Base-by-base conservation (phyloP, 2,329 filamentous ascomycete genomes). In the Byssothecium circinans region DNA sequence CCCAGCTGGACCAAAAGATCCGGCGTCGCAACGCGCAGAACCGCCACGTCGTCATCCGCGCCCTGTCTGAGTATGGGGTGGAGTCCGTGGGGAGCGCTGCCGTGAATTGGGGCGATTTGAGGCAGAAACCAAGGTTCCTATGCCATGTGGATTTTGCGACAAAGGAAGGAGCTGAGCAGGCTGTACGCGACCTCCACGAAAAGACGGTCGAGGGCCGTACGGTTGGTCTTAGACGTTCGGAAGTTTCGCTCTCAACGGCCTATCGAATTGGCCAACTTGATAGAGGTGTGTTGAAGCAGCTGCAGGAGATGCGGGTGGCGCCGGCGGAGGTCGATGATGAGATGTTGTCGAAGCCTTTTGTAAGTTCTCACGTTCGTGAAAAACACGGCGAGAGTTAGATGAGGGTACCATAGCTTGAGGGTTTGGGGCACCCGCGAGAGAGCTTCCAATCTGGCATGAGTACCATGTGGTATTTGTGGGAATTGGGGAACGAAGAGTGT, bases 81-180 rank as follows among this genome's bases (percentile, higher is more conserved):
- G 60, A 62, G 19, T 18, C 44, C 2, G 20, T 61, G 5, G 42
- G 62, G 11, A 18, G 10, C 0, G 7, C 58, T 2, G n/a, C 36
- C 12, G 42, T 43, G 2, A 55, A 53, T 37, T 50, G 40, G 15
- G 54, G 52, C 2, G 43, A 52, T 2, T 45, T 29, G 8, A 49
- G 49, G 15, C 8, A 17, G 10, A n/a, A 40, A 2, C 51, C 52
- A 11, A 53, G 50, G n/a, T 35, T 58, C 33, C 30, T 64, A 8
- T 52, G 53, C 42, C 40, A 45, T 19, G 43, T 64, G 6, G 62
- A 65, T 27, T 64, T 65, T 27, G 35, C 23, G n/a, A 58, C 62
- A 3, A 64, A 56, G 25, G 46, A 57, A 10, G 60, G 56, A 25
- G 60, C 59, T 2, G 54, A 61, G 1, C 41, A 49, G 8, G 62